These are phyloP conservation scores for Cavenderia fasciculata DNA, from an alignment of 78 protist genomes.

Conservation along the genomic window DNA sequence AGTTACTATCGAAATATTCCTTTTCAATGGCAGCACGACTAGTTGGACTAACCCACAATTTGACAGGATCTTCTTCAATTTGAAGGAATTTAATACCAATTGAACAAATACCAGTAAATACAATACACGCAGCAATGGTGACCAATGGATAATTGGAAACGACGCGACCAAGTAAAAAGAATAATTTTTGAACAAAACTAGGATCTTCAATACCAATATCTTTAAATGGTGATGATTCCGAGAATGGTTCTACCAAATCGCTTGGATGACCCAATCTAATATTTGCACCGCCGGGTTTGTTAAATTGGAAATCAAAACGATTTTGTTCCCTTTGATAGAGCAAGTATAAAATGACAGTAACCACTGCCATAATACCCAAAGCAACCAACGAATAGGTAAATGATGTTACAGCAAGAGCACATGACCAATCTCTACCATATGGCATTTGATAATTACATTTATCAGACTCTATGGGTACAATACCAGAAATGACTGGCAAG, in stretches of 20 bases:
- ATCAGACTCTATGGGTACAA: neutral
- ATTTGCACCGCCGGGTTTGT: too few relatives aligned
- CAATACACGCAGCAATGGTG: neutral
- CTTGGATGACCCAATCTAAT: too few relatives aligned
- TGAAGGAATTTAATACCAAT: conserved; percentile 10
- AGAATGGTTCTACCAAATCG: too few relatives aligned
- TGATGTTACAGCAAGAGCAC: conserved; percentile 6
- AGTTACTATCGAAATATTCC: conserved; percentile 35
- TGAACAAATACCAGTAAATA: neutral
- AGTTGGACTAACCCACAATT: conserved; percentile 49
- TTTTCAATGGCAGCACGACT: conserved; percentile 43
- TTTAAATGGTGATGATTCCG: neutral
- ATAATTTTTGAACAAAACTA: neutral
- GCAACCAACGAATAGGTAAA: neutral
- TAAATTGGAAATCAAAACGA: too few relatives aligned
- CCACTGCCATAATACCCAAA: too few relatives aligned
- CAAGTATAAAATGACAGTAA: too few relatives aligned
- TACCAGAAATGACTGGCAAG: neutral
- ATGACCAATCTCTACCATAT: neutral
- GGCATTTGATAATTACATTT: conserved; percentile 10
- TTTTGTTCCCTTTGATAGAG: too few relatives aligned
- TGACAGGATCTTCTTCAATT: conserved; percentile 51
- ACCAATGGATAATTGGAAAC: neutral
- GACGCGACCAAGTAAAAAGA: conserved; percentile 10
- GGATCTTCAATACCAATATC: conserved; percentile 1